Percentiles rank a stretch among this genome's conserved stretches.
Conservation (phyloP, 768 basidiomycete species). For the Naganishia randhawae region DNA sequence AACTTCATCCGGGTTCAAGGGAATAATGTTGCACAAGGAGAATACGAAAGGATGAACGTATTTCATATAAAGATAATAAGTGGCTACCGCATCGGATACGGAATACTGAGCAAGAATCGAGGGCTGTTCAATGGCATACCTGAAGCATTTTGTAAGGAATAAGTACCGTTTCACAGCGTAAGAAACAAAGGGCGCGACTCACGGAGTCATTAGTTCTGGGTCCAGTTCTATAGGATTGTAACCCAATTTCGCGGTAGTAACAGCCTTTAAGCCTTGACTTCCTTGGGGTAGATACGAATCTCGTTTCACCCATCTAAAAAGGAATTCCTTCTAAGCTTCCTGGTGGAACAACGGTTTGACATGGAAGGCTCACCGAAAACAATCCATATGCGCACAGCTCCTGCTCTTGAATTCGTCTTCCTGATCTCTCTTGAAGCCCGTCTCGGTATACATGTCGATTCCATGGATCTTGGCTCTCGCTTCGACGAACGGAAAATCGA, state of each 20-base stretch:
- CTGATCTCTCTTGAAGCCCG: constrained; percentile 80
- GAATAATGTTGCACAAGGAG: constrained; percentile 98
- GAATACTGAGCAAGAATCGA: constrained; percentile 94
- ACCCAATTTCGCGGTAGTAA: constrained; percentile 90
- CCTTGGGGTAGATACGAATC: constrained; percentile 98
- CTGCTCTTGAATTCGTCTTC: constrained; percentile 95
- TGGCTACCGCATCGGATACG: constrained; percentile 99
- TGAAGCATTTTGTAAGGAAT: constrained; percentile 47
- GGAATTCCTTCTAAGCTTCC: neutral
- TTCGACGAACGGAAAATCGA: constrained; percentile 96
- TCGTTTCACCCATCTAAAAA: constrained; percentile 80
- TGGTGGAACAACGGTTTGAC: neutral
- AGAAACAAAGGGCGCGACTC: constrained; percentile 47
- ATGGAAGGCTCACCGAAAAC: constrained; percentile 62
- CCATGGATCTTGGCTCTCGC: constrained; percentile 80
- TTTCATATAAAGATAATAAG: constrained; percentile 99
- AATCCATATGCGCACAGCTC: constrained; percentile 95
- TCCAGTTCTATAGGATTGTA: constrained; percentile 96
- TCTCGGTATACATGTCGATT: constrained; percentile 94
- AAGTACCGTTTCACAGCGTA: neutral
- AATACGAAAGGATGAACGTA: constrained; percentile 99
- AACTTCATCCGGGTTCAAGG: constrained; percentile 92
- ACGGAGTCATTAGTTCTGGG: constrained; percentile 99
- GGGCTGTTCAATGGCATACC: constrained; percentile 93
- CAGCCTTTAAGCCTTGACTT: constrained; percentile 95